Evolutionary conservation across 176 grass and related monocot genomes (phyloP).

Genomic region (Musa acuminata): DNA sequence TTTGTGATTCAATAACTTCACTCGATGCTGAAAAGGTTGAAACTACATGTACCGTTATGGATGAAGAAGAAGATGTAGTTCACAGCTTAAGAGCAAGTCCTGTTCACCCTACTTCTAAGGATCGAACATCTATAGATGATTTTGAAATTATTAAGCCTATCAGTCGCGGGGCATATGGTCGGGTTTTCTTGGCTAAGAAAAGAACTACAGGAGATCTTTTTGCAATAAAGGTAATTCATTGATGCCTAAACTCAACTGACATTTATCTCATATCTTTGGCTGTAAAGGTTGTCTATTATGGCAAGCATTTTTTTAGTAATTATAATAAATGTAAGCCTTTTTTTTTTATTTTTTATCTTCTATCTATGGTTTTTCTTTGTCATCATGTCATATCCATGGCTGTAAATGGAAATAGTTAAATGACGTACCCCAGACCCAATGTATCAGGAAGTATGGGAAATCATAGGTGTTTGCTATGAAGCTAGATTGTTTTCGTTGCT

Average conservation of each 20-base stretch:
- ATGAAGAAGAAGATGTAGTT: conserved; percentile 96
- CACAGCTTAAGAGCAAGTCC: conserved; percentile 91
- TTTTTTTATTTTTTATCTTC: no score
- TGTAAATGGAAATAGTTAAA: no score
- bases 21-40: conserved; percentile 86
- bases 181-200: conserved; percentile 99
- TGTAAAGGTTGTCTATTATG: not conserved
- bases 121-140: conserved; percentile 97
- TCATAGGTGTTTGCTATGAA: not conserved
- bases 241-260: not conserved
- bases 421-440: not conserved
- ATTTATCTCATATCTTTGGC: not conserved
- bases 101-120: conserved; percentile 74
- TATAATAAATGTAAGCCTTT: no score
- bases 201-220: conserved; percentile 96
- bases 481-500: not conserved
- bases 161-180: conserved; percentile 93
- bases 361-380: no score
- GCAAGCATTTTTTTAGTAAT: not conserved
- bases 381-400: no score
- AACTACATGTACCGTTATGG: conserved; percentile 76
- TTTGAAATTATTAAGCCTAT: conserved; percentile 99
- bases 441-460: not conserved
- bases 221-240: conserved; percentile 83
- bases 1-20: conserved; percentile 63